These are phyloP conservation scores for Globisporangium paroecandrum DNA, from an alignment of 352 stramenopile genomes.

Conservation along the genomic window DNA sequence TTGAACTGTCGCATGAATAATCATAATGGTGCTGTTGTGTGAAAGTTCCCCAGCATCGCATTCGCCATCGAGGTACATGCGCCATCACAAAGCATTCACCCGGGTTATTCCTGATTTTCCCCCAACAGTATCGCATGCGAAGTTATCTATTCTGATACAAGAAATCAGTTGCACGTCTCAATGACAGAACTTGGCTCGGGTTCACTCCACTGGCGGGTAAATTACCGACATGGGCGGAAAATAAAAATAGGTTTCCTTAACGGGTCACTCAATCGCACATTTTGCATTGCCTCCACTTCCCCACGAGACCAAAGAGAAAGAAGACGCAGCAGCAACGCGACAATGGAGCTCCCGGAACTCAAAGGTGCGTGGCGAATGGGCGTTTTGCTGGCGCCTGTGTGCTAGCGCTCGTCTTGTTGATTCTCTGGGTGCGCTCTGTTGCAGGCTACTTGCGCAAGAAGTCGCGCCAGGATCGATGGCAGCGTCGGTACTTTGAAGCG, in stretches of 20 bases:
- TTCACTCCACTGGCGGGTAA: neutral
- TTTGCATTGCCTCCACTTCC: neutral
- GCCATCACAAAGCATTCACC: neutral
- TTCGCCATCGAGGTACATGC: neutral
- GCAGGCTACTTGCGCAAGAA: slow-evolving; percentile 92
- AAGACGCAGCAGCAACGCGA: slow-evolving; percentile 2
- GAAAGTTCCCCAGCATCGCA: neutral
- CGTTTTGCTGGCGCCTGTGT: neutral
- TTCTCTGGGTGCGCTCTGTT: neutral
- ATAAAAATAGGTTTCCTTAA: neutral
- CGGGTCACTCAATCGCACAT: neutral
- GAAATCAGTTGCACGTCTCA: slow-evolving; percentile 4
- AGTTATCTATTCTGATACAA: slow-evolving; percentile 12
- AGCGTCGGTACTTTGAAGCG: slow-evolving; percentile 98
- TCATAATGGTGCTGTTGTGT: neutral
- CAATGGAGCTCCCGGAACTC: slow-evolving; percentile 76
- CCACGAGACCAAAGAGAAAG: neutral
- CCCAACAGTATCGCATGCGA: slow-evolving; percentile 9
- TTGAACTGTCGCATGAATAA: neutral
- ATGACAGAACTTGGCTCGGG: neutral
- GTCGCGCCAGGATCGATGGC: slow-evolving; percentile 90
- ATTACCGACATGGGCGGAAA: neutral
- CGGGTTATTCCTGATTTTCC: slow-evolving; percentile 11
- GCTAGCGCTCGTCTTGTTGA: no score
- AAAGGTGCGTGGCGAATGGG: slow-evolving; percentile 46